Evolutionary conservation across 345 rosid genomes (phyloP).

Genomic region (Physaria fendleri): DNA sequence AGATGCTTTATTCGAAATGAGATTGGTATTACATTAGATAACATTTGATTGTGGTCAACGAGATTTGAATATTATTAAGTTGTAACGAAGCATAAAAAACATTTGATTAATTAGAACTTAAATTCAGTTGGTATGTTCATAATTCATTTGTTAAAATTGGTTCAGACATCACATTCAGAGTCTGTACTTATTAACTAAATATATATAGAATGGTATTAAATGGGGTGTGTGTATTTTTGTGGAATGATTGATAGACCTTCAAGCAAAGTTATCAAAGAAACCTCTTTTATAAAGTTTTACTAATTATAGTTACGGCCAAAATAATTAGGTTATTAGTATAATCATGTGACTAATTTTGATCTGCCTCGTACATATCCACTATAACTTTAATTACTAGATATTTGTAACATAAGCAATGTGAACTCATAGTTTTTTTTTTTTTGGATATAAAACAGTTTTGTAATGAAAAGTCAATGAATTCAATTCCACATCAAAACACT

Average conservation of each 20-base stretch:
- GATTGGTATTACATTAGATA: background rate
- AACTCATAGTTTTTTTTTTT: background rate
- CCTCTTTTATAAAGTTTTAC: background rate
- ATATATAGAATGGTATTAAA: no score
- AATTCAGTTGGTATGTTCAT: conserved; percentile 23
- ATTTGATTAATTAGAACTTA: background rate
- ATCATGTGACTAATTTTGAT: conserved; percentile 3
- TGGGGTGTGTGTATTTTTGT: no score
- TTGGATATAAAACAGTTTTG: background rate
- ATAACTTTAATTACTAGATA: conserved; percentile 9
- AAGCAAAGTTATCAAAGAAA: conserved; percentile 25
- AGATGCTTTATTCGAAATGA: background rate
- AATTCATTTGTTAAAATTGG: conserved; percentile 27
- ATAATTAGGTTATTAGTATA: conserved; percentile 8
- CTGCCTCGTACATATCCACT: conserved; percentile 13
- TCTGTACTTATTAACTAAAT: no score
- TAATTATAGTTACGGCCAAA: background rate
- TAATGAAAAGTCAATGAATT: background rate
- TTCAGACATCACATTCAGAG: conserved; percentile 29
- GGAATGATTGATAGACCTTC: conserved; percentile 21
- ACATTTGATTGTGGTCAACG: background rate
- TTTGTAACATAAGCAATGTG: conserved; percentile 1
- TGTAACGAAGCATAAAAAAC: no score
- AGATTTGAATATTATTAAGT: background rate
- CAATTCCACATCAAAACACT: background rate